Evolutionary conservation across 768 basidiomycete genomes (phyloP), one percentile per base, ranked within the genome.

Genomic region (Tulasnella sp.): DNA sequence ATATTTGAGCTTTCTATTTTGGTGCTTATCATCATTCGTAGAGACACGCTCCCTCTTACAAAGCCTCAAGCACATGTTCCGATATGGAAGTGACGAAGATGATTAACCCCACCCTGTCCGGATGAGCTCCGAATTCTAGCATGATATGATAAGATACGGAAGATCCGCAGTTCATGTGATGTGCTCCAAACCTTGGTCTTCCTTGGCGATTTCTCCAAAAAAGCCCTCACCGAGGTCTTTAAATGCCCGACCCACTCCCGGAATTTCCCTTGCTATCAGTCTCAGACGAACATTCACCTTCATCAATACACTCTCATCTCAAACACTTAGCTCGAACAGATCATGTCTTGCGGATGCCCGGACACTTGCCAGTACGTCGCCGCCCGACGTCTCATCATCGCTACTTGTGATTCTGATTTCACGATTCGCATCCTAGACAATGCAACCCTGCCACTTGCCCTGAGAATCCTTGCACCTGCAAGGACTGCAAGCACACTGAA

Each of bases 401-500:
- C 16, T 2, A 22, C 9, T 54, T 22, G 24, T 22, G 50, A 9
- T 44, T 75, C 73, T 75, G 22, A 20, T 44, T 24, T n/a, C 22
- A 12, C 20, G 41, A 18, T 42, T n/a, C 40, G 73, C 40, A n/a
- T 28, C 9, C 34, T n/a, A 75, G 41, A 24, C 73, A 75, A 75
- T 42, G 46, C 73, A 42, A 41, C 40, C n/a, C 73, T 48, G 18
- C 24, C 37, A 75, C 37, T 18, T 75, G 73, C 37, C 24, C 40
- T n/a, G 4, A 1, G 5, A 31, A n/a, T 41, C 31, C 40, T 5
- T 75, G 73, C 73, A 75, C 73, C 22, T 75, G 34, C 37, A 75
- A 75, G 41, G 73, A 75, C 73, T 75, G 73, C 46, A 48, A 41
- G 40, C 73, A 75, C 46, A 22, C 73, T 40, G 40, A 41, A 28